Conservation (phyloP, 108 stramenopile genomes). For the Epipyxis sp. region DNA sequence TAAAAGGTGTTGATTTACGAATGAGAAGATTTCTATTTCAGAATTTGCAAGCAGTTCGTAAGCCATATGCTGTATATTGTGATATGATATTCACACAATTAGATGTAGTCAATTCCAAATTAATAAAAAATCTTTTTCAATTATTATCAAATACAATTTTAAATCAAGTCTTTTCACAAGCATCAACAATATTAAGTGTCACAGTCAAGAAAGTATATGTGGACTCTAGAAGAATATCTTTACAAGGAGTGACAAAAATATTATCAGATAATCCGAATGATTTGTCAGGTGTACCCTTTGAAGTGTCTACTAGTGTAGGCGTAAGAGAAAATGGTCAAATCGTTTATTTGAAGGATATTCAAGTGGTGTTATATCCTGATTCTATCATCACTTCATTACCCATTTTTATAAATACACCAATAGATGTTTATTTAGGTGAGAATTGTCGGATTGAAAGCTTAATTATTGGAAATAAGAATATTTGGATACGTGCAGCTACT, state of each 20-base stretch:
- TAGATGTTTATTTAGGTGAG: neutral
- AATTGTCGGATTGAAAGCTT: neutral
- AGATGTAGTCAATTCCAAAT: neutral
- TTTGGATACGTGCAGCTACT: neutral
- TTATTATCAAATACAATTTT: neutral
- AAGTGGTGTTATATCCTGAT: neutral
- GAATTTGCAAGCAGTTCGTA: neutral
- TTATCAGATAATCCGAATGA: neutral
- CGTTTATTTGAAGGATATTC: neutral
- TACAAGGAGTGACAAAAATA: neutral
- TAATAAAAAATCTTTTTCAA: neutral
- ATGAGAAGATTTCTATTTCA: neutral
- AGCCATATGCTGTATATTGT: neutral
- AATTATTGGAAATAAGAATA: neutral
- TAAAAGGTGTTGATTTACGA: neutral
- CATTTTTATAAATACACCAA: neutral
- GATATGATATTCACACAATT: neutral
- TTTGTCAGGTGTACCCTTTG: neutral
- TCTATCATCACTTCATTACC: neutral
- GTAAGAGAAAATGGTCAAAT: neutral
- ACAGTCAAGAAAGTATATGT: neutral
- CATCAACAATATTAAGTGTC: neutral
- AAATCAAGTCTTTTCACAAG: neutral
- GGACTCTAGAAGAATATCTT: neutral
- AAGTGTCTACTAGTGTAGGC: neutral